Base-by-base conservation (phyloP, 805 yeast genomes). In the Yamadazyma paraphyllophila region DNA sequence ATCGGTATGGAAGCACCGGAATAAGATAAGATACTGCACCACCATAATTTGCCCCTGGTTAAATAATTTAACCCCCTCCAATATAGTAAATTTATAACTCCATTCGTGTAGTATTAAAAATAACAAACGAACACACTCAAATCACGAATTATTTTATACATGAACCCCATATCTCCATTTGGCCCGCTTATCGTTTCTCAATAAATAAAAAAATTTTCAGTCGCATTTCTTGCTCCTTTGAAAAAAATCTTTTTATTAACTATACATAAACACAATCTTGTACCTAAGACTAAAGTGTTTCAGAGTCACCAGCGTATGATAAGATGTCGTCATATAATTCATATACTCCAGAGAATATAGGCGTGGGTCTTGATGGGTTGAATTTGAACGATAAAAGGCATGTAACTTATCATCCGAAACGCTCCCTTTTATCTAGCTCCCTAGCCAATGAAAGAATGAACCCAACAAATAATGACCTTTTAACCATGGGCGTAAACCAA, bases 381-480 rank as follows among this genome's bases (percentile, higher is more conserved):
- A 36, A 48, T 16, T 36, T 51, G 16, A 40, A 40, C 20, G 49
- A 47, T 13, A 45, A 44, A 20, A 43, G 36, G 3, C 39, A 39
- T 9, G 34, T 44, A 10, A 24, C 36, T 12, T 31, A 24, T 16
- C 39, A 33, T 16, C 42, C 51, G 2, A 47, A 48, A 27, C 47
- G 47, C 2, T 51, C 59, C 15, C 43, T 57, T 14, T 44, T 56
- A 37, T 54, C 59, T 24, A 39, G 47, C 10, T 49, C 54, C 6
- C 38, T 52, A n/a, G 58, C 57, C 11, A 36, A 39, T 10, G 55
- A 54, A 35, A 44, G 47, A 25, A 12, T 41, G n/a, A 31, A 36
- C 8, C 12, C 26, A 10, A 10, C 24, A 25, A 26, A 13, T n/a
- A 32, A 41, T 30, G 12, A 42, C 17, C 6, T 17, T 10, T 10